Evolutionary conservation across 352 stramenopile species (phyloP), one percentile per base, ranked within the genome.

Genomic region (Phytopythium cucurbitacearum): DNA sequence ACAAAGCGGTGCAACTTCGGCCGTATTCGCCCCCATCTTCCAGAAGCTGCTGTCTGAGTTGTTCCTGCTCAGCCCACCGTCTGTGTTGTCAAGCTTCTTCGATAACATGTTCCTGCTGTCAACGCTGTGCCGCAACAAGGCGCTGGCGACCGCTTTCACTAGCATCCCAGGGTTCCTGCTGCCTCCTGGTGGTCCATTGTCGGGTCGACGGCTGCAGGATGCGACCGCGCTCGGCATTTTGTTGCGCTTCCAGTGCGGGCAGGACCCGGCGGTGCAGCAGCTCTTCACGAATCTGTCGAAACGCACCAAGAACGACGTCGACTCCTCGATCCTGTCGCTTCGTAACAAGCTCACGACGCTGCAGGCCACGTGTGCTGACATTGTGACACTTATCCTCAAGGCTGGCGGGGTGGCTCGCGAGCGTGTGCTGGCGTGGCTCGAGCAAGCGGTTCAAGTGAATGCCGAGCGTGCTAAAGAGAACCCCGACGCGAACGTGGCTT

Each of bases 261-360:
- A 87, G 36, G 83, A 91, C 53, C 80, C 83, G 5, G 76, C 73
- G 0, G 73, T 94, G 5, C 71, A 80, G 56, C 80, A 94, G 56
- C 83, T 94, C 75, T 94, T 94, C 40, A 59, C 73, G 6, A 91
- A 94, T 59, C 85, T 94, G 47, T 89, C 83, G 3, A 94, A 91
- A 63, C 76, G 83, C 8, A 90, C 80, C 28, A 88, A 87, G 62
- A 80, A 73, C 12, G 76, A 92, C 44, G 74, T 92, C 37, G 76
- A 94, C 54, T 83, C 86, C 59, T 85, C 80, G 34, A 70, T 92
- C 36, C 42, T 71, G 15, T 66, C 73, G 3, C 66, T 91, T 59
- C 81, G 83, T 13, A 80, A 60, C 43, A 87, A 90, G 50, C 58
- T 94, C 35, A 66, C 85, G 56, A 82, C 65, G n/a, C 62, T 93